phyloP scores from a whole-genome alignment of 371 early-diverging fungal species.

The Dinochytrium kinnereticum region DNA sequence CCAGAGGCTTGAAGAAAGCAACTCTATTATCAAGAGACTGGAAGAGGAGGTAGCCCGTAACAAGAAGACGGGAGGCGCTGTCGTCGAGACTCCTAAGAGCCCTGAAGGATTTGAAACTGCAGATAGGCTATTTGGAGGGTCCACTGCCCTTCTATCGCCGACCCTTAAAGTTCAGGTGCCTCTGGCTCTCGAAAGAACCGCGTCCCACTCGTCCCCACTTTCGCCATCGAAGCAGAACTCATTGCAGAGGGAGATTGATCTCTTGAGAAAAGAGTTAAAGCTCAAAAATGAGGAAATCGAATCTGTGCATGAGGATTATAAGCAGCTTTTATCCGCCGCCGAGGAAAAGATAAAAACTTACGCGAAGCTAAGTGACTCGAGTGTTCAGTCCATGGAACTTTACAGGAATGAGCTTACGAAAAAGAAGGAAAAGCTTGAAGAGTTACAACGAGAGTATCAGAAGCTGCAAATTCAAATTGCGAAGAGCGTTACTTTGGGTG shows the following conservation, averaged over 20 bases:
- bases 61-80: too few species aligned
- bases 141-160: too few species aligned
- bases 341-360: slow-evolving; percentile 34
- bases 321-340: slow-evolving; percentile 25
- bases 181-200: too few species aligned
- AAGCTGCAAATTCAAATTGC: neutral
- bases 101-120: too few species aligned
- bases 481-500: neutral
- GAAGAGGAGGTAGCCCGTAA: too few species aligned
- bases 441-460: slow-evolving; percentile 19
- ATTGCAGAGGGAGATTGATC: slow-evolving; percentile 5
- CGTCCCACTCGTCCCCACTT: neutral
- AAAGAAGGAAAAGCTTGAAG: slow-evolving; percentile 23
- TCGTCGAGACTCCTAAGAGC: too few species aligned
- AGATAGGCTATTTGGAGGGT: too few species aligned
- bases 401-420: slow-evolving; percentile 39
- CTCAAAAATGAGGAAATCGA: slow-evolving; percentile 10
- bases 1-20: neutral
- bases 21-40: too few species aligned
- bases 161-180: too few species aligned
- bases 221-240: neutral
- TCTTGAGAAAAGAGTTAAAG: slow-evolving; percentile 7
- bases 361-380: slow-evolving; percentile 33
- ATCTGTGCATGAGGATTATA: slow-evolving; percentile 29
- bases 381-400: slow-evolving; percentile 38